Percentiles rank a stretch among this genome's conserved stretches.
These are phyloP conservation scores for Symbiodinium natans DNA, from an alignment of 73 alveolate genomes.

Conservation along the genomic window DNA sequence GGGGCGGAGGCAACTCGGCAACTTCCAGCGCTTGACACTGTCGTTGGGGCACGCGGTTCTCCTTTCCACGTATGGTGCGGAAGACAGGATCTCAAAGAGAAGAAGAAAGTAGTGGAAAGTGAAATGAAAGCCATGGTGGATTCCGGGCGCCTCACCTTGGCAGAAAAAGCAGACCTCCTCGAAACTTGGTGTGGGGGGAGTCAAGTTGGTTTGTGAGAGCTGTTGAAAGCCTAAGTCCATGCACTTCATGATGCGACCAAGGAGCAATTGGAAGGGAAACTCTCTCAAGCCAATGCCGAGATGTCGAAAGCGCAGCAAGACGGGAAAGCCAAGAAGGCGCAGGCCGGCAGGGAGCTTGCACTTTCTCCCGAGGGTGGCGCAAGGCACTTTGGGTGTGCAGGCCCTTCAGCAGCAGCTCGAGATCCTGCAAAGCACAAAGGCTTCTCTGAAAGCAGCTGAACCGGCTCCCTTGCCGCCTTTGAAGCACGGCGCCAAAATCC, in stretches of 20 bases:
- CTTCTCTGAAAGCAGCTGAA: slow-evolving; percentile 11
- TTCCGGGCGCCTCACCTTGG: slow-evolving; percentile 12
- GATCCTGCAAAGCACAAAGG: background rate
- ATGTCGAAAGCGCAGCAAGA: slow-evolving; percentile 45
- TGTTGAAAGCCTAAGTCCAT: too few species aligned
- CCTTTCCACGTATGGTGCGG: background rate
- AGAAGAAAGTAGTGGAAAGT: background rate
- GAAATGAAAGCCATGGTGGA: slow-evolving; percentile 64
- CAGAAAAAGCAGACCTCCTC: background rate
- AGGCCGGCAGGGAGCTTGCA: background rate
- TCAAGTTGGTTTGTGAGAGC: too few species aligned
- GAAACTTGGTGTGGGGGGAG: background rate
- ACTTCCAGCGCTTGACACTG: background rate
- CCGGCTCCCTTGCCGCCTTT: slow-evolving; percentile 41
- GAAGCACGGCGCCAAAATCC: slow-evolving; percentile 60
- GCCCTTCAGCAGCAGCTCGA: slow-evolving; percentile 14
- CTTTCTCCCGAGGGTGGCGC: too few species aligned
- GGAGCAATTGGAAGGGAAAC: slow-evolving; percentile 43
- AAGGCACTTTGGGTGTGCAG: background rate
- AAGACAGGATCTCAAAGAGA: slow-evolving; percentile 4
- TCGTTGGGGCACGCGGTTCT: background rate
- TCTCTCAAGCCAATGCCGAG: background rate
- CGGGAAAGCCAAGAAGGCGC: slow-evolving; percentile 37
- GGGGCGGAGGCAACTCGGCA: background rate
- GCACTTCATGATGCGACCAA: background rate